Base-by-base conservation (phyloP, 2,329 filamentous ascomycete genomes). In the Nemania sp. region DNA sequence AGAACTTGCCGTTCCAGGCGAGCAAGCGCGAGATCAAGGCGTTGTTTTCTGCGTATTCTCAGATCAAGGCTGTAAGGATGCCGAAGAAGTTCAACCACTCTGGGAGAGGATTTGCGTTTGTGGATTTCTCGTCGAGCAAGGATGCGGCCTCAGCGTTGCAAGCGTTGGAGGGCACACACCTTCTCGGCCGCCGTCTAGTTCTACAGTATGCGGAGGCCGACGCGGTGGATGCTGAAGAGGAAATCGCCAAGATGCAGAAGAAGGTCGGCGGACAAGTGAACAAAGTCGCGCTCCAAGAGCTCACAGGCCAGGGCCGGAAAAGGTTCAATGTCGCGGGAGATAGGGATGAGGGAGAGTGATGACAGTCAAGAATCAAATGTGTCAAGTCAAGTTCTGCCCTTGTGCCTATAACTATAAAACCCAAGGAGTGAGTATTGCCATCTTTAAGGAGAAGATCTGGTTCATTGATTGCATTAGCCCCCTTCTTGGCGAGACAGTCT, bases 1-100 rank as follows among this genome's bases (percentile, higher is more conserved):
- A 98, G 82, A 99, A 99, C 80, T 80, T 99, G 76, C 94, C 95
- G 18, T 99, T 99, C 80, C 92, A 98, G 79, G 90, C 91, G 50
- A 90, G 88, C 55, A 97, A 97, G 81, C 95, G 96, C 76, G 95
- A 99, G 74, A 84, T 99, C 60, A 87, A 91, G 65, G 82, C 89
- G 55, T 82, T 98, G 43, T 93, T 98, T 63, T 88, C 91, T 37
- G 98, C 97, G 77, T 96, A 64, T 57, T 54, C 95, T 47, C 90
- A 97, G 74, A 86, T 99, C 65, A 90, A 92, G 71, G 94, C 92
- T 54, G 91, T 99, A 63, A 90, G 95, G 65, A 86, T 99, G 72
- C 95, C 95, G 54, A 93, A 96, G 80, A 98, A 97, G 77, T 94
- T 97, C 76, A 92, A 96, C 79, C 87, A 88, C 69, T 87, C 87